These are phyloP conservation scores for Kalmusia sp. DNA, from an alignment of 2,329 filamentous ascomycete genomes.

Conservation along the genomic window DNA sequence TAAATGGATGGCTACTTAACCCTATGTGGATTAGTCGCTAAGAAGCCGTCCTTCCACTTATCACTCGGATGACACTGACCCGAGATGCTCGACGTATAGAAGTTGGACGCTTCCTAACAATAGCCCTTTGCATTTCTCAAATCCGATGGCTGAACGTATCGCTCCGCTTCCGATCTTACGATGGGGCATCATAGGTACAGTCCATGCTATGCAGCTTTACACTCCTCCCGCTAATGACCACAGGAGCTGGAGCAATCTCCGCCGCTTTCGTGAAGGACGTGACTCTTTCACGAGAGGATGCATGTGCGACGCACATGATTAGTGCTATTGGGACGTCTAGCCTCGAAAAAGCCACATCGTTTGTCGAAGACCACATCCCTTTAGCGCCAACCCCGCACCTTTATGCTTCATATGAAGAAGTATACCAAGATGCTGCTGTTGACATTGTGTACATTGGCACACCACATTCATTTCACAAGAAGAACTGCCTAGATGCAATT, in stretches of 20 bases:
- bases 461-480: conserved; percentile 87
- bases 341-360: conserved; percentile 15
- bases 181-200: background rate
- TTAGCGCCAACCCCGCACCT: conserved; percentile 61
- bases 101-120: background rate
- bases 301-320: background rate
- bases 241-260: background rate
- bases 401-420: conserved; percentile 78
- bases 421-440: conserved; percentile 75
- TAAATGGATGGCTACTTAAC: too few relatives aligned
- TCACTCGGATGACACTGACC: background rate
- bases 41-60: too few relatives aligned
- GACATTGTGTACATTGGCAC: conserved; percentile 88
- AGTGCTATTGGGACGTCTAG: background rate
- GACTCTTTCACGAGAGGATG: background rate
- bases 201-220: background rate
- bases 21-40: too few relatives aligned
- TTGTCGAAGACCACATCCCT: conserved; percentile 36
- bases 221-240: background rate
- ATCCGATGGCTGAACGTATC: background rate
- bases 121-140: background rate
- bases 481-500: conserved; percentile 80
- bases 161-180: background rate
- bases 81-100: background rate
- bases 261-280: background rate